Evolutionary conservation across 192 early-diverging fungal species (phyloP), one percentile per base, ranked within the genome.

Genomic region (Gamsiella multidivaricata): DNA sequence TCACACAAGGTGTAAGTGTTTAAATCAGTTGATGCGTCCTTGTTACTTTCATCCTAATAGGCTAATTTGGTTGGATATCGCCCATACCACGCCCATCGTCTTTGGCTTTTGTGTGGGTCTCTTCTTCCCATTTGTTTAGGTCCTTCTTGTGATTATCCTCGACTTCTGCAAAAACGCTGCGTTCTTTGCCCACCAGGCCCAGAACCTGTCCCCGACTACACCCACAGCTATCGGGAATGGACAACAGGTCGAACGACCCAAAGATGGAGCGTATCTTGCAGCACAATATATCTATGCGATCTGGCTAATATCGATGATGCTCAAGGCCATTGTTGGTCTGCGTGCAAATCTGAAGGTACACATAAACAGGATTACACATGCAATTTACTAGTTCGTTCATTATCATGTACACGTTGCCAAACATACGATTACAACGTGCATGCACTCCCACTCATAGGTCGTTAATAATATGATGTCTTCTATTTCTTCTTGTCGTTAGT

Each of bases 281-380:
- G 74, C 74, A 11, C 74, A 78, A 33, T 78, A 78, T 29, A 51
- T 69, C 22, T 78, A 78, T 31, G 60, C 61, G 3, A n/a, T 59
- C 1, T 78, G 74, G 74, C n/a, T 78, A 37, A n/a, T 69, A 2
- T 3, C 64, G 18, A 78, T 78, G 74, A 37, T 54, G 51, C 5
- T 69, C 22, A 78, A 78, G 49, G 61, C 74, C n/a, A 10, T 78
- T 18, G 37, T 78, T 18, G 74, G 66, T 18, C 64, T 69, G 28
- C 60, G 74, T 0, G 74, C 74, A 3, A 78, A 78, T 47, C 20
- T 78, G 18, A 78, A 69, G 60, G 74, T 78, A n/a, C n/a, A n/a
- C n/a, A n/a, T n/a, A n/a, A n/a, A n/a, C n/a, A n/a, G n/a, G n/a
- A n/a, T n/a, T n/a, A n/a, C n/a, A n/a, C n/a, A n/a, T n/a, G n/a